Evolutionary conservation across 371 early-diverging fungal genomes (phyloP), one percentile per base, ranked within the genome.

Genomic region (Mortierella sp.): DNA sequence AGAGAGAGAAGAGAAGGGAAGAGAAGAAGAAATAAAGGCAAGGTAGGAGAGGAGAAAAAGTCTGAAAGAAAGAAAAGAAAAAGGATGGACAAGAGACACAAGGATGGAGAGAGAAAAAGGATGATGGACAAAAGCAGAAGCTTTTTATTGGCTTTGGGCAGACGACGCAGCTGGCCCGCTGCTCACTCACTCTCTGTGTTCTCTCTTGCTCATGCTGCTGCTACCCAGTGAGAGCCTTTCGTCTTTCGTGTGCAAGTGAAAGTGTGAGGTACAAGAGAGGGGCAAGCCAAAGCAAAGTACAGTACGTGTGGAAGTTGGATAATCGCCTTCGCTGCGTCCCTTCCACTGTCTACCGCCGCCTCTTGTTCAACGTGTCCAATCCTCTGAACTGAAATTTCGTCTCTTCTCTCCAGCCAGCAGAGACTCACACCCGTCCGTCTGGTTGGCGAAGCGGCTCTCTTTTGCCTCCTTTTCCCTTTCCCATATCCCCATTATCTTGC

Each of bases 11-110:
- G 58, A 58, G 57, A 58, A 63, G 29, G n/a, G 59, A 62, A 55
- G 66, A 63, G 51, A 43, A 16, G 44, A 62, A 55, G 66, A 63
- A 45, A 43, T 7, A 43, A 25, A 47, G 9, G 21, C 37, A 6
- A 19, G 16, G 44, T 44, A 25, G 44, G 57, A 37, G 51, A 52
- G 61, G 45, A 59, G 53, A 70, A 19, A 26, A 50, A 51, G n/a
- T n/a, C n/a, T n/a, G n/a, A n/a, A 46, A 64, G 25, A 64, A 37
- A 45, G 23, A 53, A 64, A 44, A 46, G 45, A 64, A 50, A 46
- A 18, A 29, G 59, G 12, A 47, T 25, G 52, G 21, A 60, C 51
- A 64, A 21, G 37, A 44, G 47, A 47, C 21, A 19, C 56, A 19
- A 53, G 37, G 43, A 47, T 56, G 52, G 29, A 29, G 30, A 53